These are phyloP conservation scores for Monascus ruber DNA, from an alignment of 2,329 filamentous ascomycete genomes.

Conservation along the genomic window DNA sequence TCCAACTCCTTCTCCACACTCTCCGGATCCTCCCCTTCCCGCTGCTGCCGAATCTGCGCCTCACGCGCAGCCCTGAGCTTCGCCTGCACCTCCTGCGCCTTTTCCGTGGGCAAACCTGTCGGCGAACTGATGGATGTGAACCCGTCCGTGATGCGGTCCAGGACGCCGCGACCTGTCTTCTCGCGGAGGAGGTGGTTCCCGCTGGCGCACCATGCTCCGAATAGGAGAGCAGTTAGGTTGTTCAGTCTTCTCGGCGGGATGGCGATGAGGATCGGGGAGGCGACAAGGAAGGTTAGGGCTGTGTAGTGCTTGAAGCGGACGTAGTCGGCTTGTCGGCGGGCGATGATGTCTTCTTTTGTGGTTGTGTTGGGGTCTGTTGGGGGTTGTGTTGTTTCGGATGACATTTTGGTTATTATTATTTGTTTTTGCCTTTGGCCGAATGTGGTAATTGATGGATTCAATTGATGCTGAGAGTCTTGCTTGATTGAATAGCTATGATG, in stretches of 20 bases:
- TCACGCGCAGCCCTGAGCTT: conserved; percentile 17
- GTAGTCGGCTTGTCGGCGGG: conserved; percentile 19
- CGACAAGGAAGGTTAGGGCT: conserved; percentile 26
- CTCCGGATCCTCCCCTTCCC: not conserved
- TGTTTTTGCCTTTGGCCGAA: not conserved
- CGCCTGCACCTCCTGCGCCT: conserved; percentile 12
- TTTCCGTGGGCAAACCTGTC: conserved; percentile 17
- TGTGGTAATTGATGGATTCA: not conserved
- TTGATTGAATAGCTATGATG: no score
- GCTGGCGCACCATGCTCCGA: conserved; percentile 19
- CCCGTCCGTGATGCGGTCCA: conserved; percentile 19
- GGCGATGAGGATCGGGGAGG: conserved; percentile 14
- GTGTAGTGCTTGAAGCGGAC: conserved; percentile 30
- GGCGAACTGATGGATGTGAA: conserved; percentile 15
- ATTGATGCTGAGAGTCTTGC: no score
- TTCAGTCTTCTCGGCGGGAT: conserved; percentile 25
- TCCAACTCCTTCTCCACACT: conserved; percentile 6
- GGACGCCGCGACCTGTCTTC: conserved; percentile 21
- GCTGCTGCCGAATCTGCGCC: conserved; percentile 13
- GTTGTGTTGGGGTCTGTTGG: not conserved
- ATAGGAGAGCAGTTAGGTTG: conserved; percentile 17
- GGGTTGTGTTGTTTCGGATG: not conserved
- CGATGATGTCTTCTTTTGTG: conserved; percentile 4
- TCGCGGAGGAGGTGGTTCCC: conserved; percentile 23
- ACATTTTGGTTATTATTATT: not conserved